Percentiles rank a stretch among this genome's conserved stretches.
Evolutionary conservation across 1,284 basidiomycete genomes (phyloP).

Genomic region (Moesziomyces antarcticus): DNA sequence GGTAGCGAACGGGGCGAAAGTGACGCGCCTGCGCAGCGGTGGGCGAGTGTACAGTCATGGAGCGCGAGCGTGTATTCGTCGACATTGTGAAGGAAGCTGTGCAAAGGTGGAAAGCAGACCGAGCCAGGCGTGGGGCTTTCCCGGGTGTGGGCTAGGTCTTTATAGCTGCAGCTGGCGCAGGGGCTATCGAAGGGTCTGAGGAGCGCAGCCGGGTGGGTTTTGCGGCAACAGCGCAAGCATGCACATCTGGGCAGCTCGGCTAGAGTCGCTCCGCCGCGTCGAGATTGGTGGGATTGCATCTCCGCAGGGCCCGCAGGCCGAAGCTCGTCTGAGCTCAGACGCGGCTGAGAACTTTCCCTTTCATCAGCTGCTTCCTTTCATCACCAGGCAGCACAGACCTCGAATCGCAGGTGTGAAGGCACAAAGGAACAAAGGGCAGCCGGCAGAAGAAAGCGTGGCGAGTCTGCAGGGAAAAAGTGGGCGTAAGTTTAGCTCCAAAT

Average conservation of each 20-base stretch:
- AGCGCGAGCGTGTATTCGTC: constrained; percentile 16
- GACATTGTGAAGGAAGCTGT: constrained; percentile 4
- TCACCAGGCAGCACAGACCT: not conserved
- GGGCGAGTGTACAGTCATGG: constrained; percentile 1
- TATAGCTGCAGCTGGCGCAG: too few relatives aligned
- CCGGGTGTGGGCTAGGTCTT: not conserved
- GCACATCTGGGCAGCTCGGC: constrained; percentile 8
- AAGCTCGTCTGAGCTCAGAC: not conserved
- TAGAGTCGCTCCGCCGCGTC: not conserved
- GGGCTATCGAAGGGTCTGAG: not conserved
- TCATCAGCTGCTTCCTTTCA: not conserved
- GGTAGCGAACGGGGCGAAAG: constrained; percentile 48
- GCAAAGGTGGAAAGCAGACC: not conserved
- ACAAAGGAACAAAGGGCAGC: too few relatives aligned
- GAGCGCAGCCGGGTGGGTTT: not conserved
- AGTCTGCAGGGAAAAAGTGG: too few relatives aligned
- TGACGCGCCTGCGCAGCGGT: constrained; percentile 1
- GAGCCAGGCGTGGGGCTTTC: not conserved
- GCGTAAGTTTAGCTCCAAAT: too few relatives aligned
- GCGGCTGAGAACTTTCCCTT: not conserved
- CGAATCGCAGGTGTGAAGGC: too few relatives aligned
- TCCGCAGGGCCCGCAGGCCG: not conserved
- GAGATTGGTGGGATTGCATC: not conserved
- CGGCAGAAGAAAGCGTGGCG: too few relatives aligned
- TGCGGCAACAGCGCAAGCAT: not conserved